phyloP scores from a whole-genome alignment of 116 monocot species.

The Posidonia oceanica region DNA sequence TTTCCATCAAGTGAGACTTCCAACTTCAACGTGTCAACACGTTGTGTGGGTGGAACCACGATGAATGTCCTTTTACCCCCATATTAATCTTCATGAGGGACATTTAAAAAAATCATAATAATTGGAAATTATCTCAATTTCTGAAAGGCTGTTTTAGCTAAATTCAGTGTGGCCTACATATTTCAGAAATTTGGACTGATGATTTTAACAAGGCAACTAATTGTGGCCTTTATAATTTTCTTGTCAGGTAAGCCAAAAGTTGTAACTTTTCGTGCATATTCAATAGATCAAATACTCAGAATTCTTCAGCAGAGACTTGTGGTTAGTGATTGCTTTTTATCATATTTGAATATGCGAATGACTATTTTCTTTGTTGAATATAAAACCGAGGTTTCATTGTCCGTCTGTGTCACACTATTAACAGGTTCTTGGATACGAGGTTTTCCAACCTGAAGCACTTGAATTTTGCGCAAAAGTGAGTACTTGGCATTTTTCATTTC shows the following conservation, averaged over 20 bases:
- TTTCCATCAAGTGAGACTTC: neutral
- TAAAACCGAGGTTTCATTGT: too few species aligned
- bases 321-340: conserved; percentile 18
- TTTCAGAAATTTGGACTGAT: neutral
- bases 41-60: too few species aligned
- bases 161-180: too few species aligned
- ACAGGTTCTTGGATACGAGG: conserved; percentile 65
- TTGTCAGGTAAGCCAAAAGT: conserved; percentile 70
- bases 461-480: conserved; percentile 96
- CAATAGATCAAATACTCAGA: conserved; percentile 71
- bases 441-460: conserved; percentile 67
- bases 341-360: neutral
- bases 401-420: neutral
- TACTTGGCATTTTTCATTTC: conserved; percentile 10
- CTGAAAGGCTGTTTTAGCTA: too few species aligned
- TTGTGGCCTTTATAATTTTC: conserved; percentile 5
- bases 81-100: too few species aligned
- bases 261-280: conserved; percentile 73
- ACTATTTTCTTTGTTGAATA: neutral
- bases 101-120: too few species aligned
- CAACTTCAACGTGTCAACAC: too few species aligned
- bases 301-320: conserved; percentile 79
- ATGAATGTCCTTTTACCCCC: too few species aligned
- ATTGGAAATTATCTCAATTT: too few species aligned
- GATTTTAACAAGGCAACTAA: neutral